A percentile compares a stretch with the other conserved stretches of the same genome.
Evolutionary conservation across 1,284 basidiomycete genomes (phyloP).

Genomic region (Rhizoctonia solani): DNA sequence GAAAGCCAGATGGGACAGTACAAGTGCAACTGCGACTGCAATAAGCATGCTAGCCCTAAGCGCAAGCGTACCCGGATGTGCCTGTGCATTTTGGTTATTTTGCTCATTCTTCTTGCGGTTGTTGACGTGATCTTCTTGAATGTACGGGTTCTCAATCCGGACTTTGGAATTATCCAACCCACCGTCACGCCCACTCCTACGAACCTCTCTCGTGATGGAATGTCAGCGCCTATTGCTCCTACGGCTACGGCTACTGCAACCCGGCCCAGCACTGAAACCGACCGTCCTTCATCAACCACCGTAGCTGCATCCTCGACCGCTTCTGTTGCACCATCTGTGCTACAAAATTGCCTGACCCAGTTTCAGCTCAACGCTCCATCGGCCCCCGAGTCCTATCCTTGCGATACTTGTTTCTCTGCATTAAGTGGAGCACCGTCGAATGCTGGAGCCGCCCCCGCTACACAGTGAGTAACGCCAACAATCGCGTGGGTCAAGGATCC

Average conservation of each 20-base stretch:
- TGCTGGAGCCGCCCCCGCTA: conserved; percentile 21
- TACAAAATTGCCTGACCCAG: conserved; percentile 54
- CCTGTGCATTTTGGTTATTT: conserved; percentile 43
- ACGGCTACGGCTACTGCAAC: conserved; percentile 36
- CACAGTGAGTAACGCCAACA: conserved; percentile 13
- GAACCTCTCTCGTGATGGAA: conserved; percentile 10
- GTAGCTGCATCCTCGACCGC: conserved; percentile 37
- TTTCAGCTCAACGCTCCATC: conserved; percentile 55
- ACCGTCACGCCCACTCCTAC: conserved; percentile 6
- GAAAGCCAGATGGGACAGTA: conserved; percentile 40
- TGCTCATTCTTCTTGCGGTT: conserved; percentile 53
- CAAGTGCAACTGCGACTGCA: conserved; percentile 45
- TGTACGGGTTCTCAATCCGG: conserved; percentile 44
- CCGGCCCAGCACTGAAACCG: conserved; percentile 17
- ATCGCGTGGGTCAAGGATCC: background rate
- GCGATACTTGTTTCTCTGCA: conserved; percentile 53
- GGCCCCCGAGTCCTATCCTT: conserved; percentile 53
- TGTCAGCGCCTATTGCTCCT: background rate
- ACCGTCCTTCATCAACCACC: conserved; percentile 33
- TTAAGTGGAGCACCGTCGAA: conserved; percentile 44
- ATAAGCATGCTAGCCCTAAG: conserved; percentile 44
- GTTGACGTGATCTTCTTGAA: conserved; percentile 51
- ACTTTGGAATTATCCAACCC: conserved; percentile 19
- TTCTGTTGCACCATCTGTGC: conserved; percentile 47
- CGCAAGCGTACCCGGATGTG: conserved; percentile 43